Base-by-base conservation (phyloP, 2,329 filamentous ascomycete genomes). In the Zasmidium cellare region DNA sequence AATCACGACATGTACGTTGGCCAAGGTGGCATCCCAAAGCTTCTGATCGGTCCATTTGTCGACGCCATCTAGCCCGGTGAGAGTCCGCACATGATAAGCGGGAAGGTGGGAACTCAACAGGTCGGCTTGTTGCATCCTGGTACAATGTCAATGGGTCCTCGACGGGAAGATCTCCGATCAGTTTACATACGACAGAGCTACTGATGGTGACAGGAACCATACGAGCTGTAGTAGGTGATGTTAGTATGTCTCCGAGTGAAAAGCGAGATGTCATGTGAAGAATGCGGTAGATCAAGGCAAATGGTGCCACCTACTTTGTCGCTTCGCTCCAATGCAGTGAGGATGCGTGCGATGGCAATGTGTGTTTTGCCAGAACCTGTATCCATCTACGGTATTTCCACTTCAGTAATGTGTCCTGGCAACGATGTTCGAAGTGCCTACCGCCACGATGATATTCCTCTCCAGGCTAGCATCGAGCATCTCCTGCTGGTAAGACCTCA, bases 41-140 rank as follows among this genome's bases (percentile, higher is more conserved):
- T 74, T 66, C 63, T 85, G 80, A 5, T 84, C 80, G 0, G 83
- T 86, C 91, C 92, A 96, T 31, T 84, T 82, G 18, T 94, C 85
- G 1, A 92, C 79, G 46, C 85, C 84, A 61, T 91, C 87, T 14
- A 81, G 75, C 11, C 92, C 88, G 11, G 81, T 87, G 18, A 96
- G 78, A 1, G 89, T 71, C 58, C 83, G 84, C 35, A 85, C 80
- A 20, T 84, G 80, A 31, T 85, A 80, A 0, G 79, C 78, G 1
- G 77, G 74, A 19, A 80, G 60, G 25, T 74, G 64, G 18, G 64
- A 60, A 38, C 65, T 53, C 22, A 80, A 71, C 0, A 74, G 68
- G 2, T 66, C 58, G 58, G 71, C 64, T 55, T 81, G 78, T 59
- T 81, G 79, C 18, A 23, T 44, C 20, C 23, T 31, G 28, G n/a